phyloP scores from a whole-genome alignment of 2,329 filamentous ascomycete species.

The Aureobasidium sp. region DNA sequence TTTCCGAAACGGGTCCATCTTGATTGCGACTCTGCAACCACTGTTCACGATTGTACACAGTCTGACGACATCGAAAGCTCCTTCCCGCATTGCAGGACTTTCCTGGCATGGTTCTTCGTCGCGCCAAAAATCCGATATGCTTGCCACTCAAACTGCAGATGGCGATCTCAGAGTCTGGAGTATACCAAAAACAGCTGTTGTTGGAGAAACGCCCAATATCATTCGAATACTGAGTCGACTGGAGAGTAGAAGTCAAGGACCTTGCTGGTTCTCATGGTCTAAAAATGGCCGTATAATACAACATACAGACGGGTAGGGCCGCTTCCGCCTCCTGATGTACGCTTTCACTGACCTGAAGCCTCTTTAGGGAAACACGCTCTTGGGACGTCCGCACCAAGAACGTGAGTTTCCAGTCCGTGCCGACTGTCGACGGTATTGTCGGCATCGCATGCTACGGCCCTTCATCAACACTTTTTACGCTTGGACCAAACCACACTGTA shows the following conservation, averaged over 20 bases:
- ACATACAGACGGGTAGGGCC: constrained; percentile 73
- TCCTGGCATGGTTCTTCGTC: constrained; percentile 96
- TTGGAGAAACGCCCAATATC: constrained; percentile 68
- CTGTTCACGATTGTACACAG: constrained; percentile 93
- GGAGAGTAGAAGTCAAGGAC: constrained; percentile 64
- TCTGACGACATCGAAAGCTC: constrained; percentile 72
- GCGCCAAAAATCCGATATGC: constrained; percentile 95
- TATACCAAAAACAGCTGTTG: constrained; percentile 70
- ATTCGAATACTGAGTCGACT: constrained; percentile 78
- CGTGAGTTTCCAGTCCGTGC: constrained; percentile 82
- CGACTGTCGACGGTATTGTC: constrained; percentile 72
- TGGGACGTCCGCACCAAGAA: constrained; percentile 99
- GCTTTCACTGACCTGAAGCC: background rate
- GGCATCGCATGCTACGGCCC: constrained; percentile 85
- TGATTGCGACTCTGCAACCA: constrained; percentile 83
- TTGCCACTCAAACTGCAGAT: constrained; percentile 85
- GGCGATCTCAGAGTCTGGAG: constrained; percentile 96
- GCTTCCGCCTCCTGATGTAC: background rate
- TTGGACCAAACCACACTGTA: constrained; percentile 79
- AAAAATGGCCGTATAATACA: constrained; percentile 96
- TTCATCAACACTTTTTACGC: constrained; percentile 83
- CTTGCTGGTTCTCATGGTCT: constrained; percentile 97
- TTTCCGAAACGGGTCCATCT: constrained; percentile 88
- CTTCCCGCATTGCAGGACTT: constrained; percentile 79
- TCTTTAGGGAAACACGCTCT: constrained; percentile 67